Conservation (phyloP, 768 basidiomycete species). For the Sarcodon sp. region DNA sequence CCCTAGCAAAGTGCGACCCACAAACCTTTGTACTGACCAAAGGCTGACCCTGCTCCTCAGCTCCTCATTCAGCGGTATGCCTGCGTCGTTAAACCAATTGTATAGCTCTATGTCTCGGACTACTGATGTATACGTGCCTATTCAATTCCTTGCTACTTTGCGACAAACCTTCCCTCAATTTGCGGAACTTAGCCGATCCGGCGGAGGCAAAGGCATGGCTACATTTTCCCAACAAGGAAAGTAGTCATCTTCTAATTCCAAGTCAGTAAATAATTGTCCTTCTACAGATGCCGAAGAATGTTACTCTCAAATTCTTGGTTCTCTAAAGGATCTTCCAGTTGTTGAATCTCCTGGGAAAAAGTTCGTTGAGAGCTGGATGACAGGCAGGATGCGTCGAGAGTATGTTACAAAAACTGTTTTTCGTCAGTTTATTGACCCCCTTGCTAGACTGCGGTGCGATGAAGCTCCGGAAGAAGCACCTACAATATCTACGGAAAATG, state of each 20-base stretch:
- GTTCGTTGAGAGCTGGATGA: slow-evolving; percentile 75
- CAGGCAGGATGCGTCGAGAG: slow-evolving; percentile 69
- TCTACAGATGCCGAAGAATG: slow-evolving; percentile 89
- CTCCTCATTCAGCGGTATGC: slow-evolving; percentile 16
- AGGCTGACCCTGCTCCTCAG: slow-evolving; percentile 1
- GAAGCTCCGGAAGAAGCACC: slow-evolving; percentile 74
- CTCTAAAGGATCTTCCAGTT: slow-evolving; percentile 57
- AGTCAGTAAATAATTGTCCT: neutral
- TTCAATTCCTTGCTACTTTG: slow-evolving; percentile 52
- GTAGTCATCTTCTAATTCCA: neutral
- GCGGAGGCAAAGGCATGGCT: slow-evolving; percentile 24
- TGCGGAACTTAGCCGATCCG: slow-evolving; percentile 44
- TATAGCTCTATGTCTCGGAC: slow-evolving; percentile 66
- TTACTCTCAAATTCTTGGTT: slow-evolving; percentile 53
- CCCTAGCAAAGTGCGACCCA: slow-evolving; percentile 42
- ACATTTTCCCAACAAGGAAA: slow-evolving; percentile 75
- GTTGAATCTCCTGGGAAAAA: slow-evolving; percentile 26
- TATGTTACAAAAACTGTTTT: slow-evolving; percentile 14
- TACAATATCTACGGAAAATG: slow-evolving; percentile 50
- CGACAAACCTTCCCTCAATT: slow-evolving; percentile 85
- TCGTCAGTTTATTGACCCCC: neutral
- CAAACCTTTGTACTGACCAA: slow-evolving; percentile 1
- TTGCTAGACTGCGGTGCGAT: slow-evolving; percentile 56
- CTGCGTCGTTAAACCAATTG: slow-evolving; percentile 48
- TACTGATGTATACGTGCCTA: slow-evolving; percentile 63